Conservation (phyloP, 2,329 filamentous ascomycete genomes). For the Aspergillus sp. region DNA sequence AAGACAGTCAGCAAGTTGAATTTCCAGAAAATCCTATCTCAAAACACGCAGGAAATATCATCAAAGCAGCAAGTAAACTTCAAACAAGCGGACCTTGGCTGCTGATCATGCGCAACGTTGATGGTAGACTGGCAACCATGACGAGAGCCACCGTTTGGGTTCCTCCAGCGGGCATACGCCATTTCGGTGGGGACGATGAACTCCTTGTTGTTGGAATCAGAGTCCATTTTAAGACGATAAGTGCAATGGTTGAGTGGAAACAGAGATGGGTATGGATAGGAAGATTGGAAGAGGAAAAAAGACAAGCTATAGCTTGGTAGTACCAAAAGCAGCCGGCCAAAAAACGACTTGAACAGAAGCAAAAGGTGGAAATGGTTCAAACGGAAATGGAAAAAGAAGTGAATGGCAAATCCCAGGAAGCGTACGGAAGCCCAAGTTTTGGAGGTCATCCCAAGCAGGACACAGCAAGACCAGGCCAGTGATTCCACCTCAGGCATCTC, state of each 20-base stretch:
- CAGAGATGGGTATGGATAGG: not conserved
- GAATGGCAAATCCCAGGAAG: too few relatives aligned
- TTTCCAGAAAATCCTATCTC: too few relatives aligned
- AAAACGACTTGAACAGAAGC: too few relatives aligned
- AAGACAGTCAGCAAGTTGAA: constrained; percentile 6
- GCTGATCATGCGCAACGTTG: constrained; percentile 14
- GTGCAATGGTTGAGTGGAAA: not conserved
- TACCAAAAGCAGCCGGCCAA: too few relatives aligned
- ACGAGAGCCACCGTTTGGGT: constrained; percentile 5
- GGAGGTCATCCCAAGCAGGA: too few relatives aligned
- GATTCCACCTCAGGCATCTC: too few relatives aligned
- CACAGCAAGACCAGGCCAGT: too few relatives aligned
- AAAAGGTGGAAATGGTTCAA: too few relatives aligned
- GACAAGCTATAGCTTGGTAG: not conserved
- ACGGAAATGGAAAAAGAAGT: too few relatives aligned
- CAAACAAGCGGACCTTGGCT: constrained; percentile 13
- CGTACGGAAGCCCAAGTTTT: too few relatives aligned
- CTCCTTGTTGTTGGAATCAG: constrained; percentile 7
- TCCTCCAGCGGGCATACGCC: constrained; percentile 12
- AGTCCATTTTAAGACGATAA: not conserved
- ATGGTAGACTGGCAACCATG: constrained; percentile 16
- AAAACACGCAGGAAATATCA: not conserved
- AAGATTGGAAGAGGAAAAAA: constrained; percentile 1
- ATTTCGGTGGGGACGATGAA: constrained; percentile 13
- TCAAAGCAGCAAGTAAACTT: not conserved